Base-by-base conservation (phyloP, 495 filamentous ascomycete species). In the Friedmanniomyces simplex region DNA sequence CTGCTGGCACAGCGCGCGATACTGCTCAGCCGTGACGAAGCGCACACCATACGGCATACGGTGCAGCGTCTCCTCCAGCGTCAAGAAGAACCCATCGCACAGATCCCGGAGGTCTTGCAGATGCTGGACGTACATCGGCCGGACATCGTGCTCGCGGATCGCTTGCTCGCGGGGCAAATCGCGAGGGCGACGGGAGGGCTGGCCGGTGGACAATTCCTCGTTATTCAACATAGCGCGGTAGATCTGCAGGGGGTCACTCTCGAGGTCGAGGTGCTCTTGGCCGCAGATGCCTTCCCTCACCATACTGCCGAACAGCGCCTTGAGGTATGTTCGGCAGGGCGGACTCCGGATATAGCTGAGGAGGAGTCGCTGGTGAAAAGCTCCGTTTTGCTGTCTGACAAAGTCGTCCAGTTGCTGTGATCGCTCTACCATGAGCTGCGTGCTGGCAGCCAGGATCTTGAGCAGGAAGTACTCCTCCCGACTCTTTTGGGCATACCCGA, bases 231-330 rank as follows among this genome's bases (percentile, higher is more conserved):
- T 81, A 13, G 89, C 91, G 24, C 88, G 81, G 72, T 99, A 96
- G 50, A 99, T 99, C 63, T 96, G 91, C 76, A 97, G 86, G 0
- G 93, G 93, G 67, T 99, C 93, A 65, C 91, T 96, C 70, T 99
- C 93, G 16, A 99, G 77, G 63, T 97, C 91, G 51, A 97, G 76
- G 10, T 85, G 84, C 7, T 87, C 84, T 60, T 96, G 94, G 30
- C 95, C 91, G 46, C 96, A 84, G 67, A 97, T 85, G 64, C 89
- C 88, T 60, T 93, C 83, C 59, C 84, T 83, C 58, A 97, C 85
- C 34, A 96, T 71, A 8, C 87, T 81, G 14, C 88, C 89, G 12
- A 96, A 71, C 11, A 95, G 74, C 63, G 93, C 87, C 32, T 87
- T 82, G 66, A 97, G 77, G 71, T 88, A 99, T 61, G 95, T 95